A percentile compares a stretch with the other conserved stretches of the same genome.
These are phyloP conservation scores for Brassica balearica DNA, from an alignment of 441 rosid genomes.

Conservation along the genomic window DNA sequence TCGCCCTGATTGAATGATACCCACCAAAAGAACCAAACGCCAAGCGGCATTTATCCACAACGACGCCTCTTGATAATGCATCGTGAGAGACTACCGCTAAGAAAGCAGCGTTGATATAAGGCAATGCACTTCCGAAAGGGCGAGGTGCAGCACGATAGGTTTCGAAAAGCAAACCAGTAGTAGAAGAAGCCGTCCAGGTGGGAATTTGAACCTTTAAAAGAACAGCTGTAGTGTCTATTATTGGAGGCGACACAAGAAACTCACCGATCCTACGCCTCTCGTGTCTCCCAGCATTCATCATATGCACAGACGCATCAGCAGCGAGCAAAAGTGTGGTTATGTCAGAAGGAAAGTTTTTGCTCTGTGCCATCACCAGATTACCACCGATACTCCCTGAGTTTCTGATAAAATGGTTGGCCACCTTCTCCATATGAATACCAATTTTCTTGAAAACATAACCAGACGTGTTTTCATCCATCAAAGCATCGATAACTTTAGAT, in stretches of 20 bases:
- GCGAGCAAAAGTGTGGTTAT: constrained; percentile 76
- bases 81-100: constrained; percentile 60
- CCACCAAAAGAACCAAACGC: constrained; percentile 88
- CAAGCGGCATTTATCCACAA: constrained; percentile 57
- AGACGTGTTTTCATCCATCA: constrained; percentile 47
- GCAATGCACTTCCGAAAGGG: constrained; percentile 78
- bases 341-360: constrained; percentile 77
- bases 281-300: constrained; percentile 43
- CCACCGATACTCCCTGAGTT: constrained; percentile 85
- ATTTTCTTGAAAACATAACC: constrained; percentile 53
- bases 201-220: constrained; percentile 72
- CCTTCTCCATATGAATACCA: constrained; percentile 76
- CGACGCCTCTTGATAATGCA: constrained; percentile 42
- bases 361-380: constrained; percentile 87
- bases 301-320: constrained; percentile 57
- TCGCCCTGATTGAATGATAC: constrained; percentile 75
- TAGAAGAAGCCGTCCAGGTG: constrained; percentile 38
- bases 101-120: constrained; percentile 83
- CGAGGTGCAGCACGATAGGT: constrained; percentile 83
- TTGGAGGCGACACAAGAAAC: constrained; percentile 66
- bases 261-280: constrained; percentile 56
- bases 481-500: constrained; percentile 66
- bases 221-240: constrained; percentile 51
- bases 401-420: constrained; percentile 66
- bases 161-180: constrained; percentile 58